Percentiles rank a stretch among this genome's conserved stretches.
Evolutionary conservation across 1,139 yeast genomes (phyloP).

Genomic region (Dujonia santamariae): DNA sequence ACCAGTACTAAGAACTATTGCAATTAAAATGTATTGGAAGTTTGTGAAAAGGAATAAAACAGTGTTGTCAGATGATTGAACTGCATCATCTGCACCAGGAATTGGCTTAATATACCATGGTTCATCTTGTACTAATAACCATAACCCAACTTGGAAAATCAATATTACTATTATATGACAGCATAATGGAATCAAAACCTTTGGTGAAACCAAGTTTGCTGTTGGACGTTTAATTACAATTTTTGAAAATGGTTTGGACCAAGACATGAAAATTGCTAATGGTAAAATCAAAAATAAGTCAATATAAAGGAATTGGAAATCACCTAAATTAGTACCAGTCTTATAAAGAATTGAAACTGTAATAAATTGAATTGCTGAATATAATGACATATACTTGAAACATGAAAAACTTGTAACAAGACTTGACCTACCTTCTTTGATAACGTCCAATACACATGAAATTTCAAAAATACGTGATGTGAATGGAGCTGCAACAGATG

Average conservation of each 20-base stretch:
- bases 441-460: slow-evolving; percentile 86
- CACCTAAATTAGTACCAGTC: slow-evolving; percentile 93
- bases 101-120: slow-evolving; percentile 81
- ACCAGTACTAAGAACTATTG: slow-evolving; percentile 81
- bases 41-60: slow-evolving; percentile 76
- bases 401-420: slow-evolving; percentile 94
- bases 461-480: slow-evolving; percentile 88
- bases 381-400: slow-evolving; percentile 95
- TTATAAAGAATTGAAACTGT: slow-evolving; percentile 82
- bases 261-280: slow-evolving; percentile 93
- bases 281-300: slow-evolving; percentile 89
- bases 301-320: slow-evolving; percentile 92
- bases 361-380: slow-evolving; percentile 93
- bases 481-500: slow-evolving; percentile 97
- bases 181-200: slow-evolving; percentile 75
- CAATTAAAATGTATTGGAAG: slow-evolving; percentile 84
- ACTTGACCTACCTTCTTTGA: slow-evolving; percentile 92
- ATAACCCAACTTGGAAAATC: slow-evolving; percentile 62
- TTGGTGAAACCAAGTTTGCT: slow-evolving; percentile 88
- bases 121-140: slow-evolving; percentile 56
- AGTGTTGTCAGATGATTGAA: slow-evolving; percentile 86
- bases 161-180: slow-evolving; percentile 66
- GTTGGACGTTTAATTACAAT: slow-evolving; percentile 80
- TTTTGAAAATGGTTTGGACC: slow-evolving; percentile 77
- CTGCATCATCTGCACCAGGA: slow-evolving; percentile 83